phyloP scores from a whole-genome alignment of 1,139 yeast species.

The Pneumocystis sp. region DNA sequence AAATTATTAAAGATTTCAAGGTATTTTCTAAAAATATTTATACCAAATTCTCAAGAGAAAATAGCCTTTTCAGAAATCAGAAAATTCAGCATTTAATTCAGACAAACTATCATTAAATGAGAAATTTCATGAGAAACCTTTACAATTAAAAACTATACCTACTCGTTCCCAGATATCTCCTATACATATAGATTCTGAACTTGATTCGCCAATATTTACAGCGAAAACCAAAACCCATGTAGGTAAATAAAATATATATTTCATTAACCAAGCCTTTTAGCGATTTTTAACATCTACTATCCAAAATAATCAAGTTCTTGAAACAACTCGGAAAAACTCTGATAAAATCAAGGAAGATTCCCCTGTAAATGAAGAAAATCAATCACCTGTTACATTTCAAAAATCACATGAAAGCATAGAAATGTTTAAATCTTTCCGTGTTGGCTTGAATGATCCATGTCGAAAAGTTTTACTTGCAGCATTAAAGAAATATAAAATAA shows the following conservation, averaged over 20 bases:
- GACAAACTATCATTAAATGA: background rate
- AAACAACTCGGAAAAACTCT: background rate
- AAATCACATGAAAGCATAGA: constrained; percentile 26
- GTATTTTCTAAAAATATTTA: background rate
- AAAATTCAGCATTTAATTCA: background rate
- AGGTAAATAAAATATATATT: background rate
- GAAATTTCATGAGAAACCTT: background rate
- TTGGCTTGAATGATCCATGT: constrained; percentile 86
- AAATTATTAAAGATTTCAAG: background rate
- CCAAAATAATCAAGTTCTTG: background rate
- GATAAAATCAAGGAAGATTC: background rate
- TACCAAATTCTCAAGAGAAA: background rate
- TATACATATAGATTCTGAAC: background rate
- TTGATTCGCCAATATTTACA: background rate
- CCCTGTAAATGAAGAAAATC: background rate
- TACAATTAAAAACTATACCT: background rate
- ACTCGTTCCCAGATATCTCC: background rate
- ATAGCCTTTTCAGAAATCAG: background rate
- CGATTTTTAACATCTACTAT: background rate
- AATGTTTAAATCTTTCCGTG: constrained; percentile 72
- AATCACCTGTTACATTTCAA: background rate
- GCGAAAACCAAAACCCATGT: background rate
- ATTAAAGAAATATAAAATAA: constrained; percentile 68
- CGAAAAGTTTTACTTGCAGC: constrained; percentile 79
- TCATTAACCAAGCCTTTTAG: background rate